Percentiles rank a stretch among this genome's conserved stretches.
phyloP scores from a whole-genome alignment of 495 filamentous ascomycete species.

The Lindgomyces ingoldianus region DNA sequence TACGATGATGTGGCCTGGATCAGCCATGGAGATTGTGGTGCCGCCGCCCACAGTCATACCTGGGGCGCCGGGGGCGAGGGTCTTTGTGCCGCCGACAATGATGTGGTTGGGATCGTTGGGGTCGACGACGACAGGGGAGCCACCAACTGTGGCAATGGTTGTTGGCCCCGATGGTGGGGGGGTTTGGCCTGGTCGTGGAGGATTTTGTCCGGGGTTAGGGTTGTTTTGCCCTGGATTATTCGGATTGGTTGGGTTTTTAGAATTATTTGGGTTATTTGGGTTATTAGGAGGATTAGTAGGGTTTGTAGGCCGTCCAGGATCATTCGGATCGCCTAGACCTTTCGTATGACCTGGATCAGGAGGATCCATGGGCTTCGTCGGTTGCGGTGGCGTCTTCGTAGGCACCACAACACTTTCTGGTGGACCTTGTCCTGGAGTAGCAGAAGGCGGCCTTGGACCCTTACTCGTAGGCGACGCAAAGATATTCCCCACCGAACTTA shows the following conservation, averaged over 20 bases:
- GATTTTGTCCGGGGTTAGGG: no score
- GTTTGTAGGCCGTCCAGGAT: background rate
- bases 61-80: conserved; percentile 15
- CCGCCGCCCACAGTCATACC: conserved; percentile 12
- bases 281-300: conserved; percentile 2
- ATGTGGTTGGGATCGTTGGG: background rate
- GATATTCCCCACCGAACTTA: conserved; percentile 17
- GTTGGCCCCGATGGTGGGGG: conserved; percentile 8
- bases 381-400: no score
- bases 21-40: conserved; percentile 12
- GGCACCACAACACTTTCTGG: no score
- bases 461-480: conserved; percentile 10
- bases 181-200: background rate
- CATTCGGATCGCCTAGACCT: background rate
- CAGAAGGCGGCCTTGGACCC: background rate
- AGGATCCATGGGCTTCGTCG: no score
- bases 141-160: conserved; percentile 21
- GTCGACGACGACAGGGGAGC: conserved; percentile 6
- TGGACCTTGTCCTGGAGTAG: background rate
- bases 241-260: background rate
- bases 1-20: conserved; percentile 22
- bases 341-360: background rate
- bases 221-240: conserved; percentile 1
- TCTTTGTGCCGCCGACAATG: conserved; percentile 9
- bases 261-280: background rate